Conservation (phyloP, 805 yeast species). For the Ogataea sp. region DNA sequence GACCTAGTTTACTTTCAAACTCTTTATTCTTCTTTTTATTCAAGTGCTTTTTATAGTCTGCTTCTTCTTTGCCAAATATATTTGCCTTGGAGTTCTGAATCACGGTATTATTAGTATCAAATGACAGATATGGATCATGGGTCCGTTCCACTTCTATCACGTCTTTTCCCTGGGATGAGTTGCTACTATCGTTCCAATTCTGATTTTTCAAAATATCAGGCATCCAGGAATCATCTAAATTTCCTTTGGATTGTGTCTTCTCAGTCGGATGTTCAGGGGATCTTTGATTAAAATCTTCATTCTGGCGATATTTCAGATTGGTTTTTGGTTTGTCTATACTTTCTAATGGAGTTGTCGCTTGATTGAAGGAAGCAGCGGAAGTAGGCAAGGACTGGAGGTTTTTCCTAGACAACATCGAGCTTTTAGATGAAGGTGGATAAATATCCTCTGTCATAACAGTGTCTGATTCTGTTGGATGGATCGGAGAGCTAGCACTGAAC, state of each 20-base stretch:
- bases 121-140: constrained; percentile 13
- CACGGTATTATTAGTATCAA: constrained; percentile 17
- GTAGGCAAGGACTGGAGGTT: neutral
- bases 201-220: constrained; percentile 18
- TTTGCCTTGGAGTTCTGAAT: constrained; percentile 8
- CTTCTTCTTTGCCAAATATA: constrained; percentile 11
- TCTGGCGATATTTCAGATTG: constrained; percentile 8
- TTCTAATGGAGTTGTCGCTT: too few species aligned
- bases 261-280: constrained; percentile 5
- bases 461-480: constrained; percentile 1
- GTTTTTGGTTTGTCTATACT: too few species aligned
- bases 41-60: constrained; percentile 23
- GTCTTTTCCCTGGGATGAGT: too few species aligned
- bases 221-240: constrained; percentile 11
- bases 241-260: neutral
- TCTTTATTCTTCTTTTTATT: constrained; percentile 11
- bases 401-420: neutral
- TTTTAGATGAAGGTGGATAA: constrained; percentile 1
- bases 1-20: constrained; percentile 14
- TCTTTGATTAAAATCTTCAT: constrained; percentile 10
- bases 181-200: constrained; percentile 18
- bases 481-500: neutral
- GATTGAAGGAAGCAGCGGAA: neutral
- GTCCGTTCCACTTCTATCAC: neutral
- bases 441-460: constrained; percentile 19